Evolutionary conservation across 345 rosid species (phyloP).

Genomic region (Triadica sebifera): DNA sequence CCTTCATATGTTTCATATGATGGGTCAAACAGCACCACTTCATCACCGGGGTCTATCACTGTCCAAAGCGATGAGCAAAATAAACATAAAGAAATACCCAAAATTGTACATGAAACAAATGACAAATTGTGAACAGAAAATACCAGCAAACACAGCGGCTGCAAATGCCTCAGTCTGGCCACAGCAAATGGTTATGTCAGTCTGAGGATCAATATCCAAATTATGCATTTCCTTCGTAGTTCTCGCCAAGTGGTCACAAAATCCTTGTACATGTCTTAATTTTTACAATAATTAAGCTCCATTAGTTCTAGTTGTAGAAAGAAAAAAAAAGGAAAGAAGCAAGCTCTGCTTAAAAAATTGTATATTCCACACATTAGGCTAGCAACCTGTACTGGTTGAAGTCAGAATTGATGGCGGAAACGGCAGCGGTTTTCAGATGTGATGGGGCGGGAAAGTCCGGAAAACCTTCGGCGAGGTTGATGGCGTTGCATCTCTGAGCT

Average conservation of each 20-base stretch:
- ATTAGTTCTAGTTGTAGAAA: background rate
- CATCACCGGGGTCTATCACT: slow-evolving; percentile 59
- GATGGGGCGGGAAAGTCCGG: slow-evolving; percentile 62
- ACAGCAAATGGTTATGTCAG: slow-evolving; percentile 57
- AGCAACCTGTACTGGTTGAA: slow-evolving; percentile 59
- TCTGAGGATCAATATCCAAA: slow-evolving; percentile 45
- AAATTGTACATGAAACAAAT: background rate
- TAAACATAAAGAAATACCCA: background rate
- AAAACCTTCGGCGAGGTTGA: slow-evolving; percentile 68
- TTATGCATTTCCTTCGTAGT: slow-evolving; percentile 38
- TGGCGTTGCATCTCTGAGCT: slow-evolving; percentile 47
- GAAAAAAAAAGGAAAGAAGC: background rate
- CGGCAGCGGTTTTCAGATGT: slow-evolving; percentile 46
- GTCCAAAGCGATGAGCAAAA: slow-evolving; percentile 9
- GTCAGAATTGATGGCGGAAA: slow-evolving; percentile 56
- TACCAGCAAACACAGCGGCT: slow-evolving; percentile 50
- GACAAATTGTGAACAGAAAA: background rate
- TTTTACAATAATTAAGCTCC: background rate
- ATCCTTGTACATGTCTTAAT: slow-evolving; percentile 60
- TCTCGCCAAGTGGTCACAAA: slow-evolving; percentile 46
- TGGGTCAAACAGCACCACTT: slow-evolving; percentile 60
- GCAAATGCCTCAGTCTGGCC: slow-evolving; percentile 77
- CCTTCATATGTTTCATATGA: slow-evolving; percentile 52
- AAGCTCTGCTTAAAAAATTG: background rate
- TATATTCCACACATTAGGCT: background rate